Conservation (phyloP, 78 protist species). For the slime mould (Dictyostelium discoideum) region dicty_2.7 NC_007090.3:3196001-3196500, state of each 20-base stretch:
- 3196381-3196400: constrained; percentile 80
- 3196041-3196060: constrained; percentile 76
- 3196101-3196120: constrained; percentile 79
- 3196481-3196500: constrained; percentile 65
- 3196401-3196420: constrained; percentile 63
- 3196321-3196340: constrained; percentile 85
- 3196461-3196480: constrained; percentile 73
- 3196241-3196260: constrained; percentile 66
- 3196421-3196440: constrained; percentile 74
- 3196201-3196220: constrained; percentile 78
- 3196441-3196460: constrained; percentile 85
- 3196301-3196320: constrained; percentile 70
- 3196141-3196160: constrained; percentile 72
- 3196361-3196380: constrained; percentile 57
- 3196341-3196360: constrained; percentile 81
- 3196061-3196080: constrained; percentile 73
- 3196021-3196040: constrained; percentile 83
- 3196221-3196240: constrained; percentile 77
- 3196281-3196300: constrained; percentile 76
- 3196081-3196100: constrained; percentile 44
- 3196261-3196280: constrained; percentile 68
- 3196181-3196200: constrained; percentile 64
- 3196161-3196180: constrained; percentile 77
- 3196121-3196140: constrained; percentile 73
- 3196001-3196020: constrained; percentile 92